These are phyloP conservation scores for Diutina siamensis DNA, from an alignment of 1,139 yeast species.

Conservation along the genomic window DNA sequence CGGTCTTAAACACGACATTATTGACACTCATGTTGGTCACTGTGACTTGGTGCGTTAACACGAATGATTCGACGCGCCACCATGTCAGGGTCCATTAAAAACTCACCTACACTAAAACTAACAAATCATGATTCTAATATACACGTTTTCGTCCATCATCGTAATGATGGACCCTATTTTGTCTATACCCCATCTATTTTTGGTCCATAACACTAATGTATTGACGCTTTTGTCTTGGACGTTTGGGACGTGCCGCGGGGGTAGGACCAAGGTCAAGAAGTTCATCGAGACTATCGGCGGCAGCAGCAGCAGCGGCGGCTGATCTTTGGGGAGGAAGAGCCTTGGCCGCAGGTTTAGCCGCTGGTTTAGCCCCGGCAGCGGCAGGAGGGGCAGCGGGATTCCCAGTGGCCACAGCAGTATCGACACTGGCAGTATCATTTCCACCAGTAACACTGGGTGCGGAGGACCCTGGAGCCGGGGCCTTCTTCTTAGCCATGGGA, in stretches of 20 bases:
- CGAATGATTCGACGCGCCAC: too few relatives aligned
- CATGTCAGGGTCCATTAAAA: too few relatives aligned
- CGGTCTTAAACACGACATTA: neutral
- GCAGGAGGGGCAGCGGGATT: neutral
- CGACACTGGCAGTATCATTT: neutral
- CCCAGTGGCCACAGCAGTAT: neutral
- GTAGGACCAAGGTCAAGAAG: conserved; percentile 2
- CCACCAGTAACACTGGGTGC: neutral
- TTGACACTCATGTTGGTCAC: neutral
- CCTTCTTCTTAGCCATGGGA: conserved; percentile 33
- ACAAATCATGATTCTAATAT: neutral
- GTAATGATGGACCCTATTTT: too few relatives aligned
- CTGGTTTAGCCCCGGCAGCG: neutral
- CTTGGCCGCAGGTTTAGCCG: neutral
- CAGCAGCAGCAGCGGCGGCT: conserved; percentile 4
- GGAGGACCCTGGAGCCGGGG: conserved; percentile 9
- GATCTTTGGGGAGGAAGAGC: neutral
- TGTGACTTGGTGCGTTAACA: neutral
- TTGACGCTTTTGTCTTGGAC: neutral
- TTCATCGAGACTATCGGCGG: conserved; percentile 3
- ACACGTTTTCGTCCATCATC: too few relatives aligned
- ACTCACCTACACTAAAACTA: too few relatives aligned
- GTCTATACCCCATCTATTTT: too few relatives aligned
- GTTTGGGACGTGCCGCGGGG: neutral
- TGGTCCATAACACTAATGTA: conserved; percentile 3